Evolutionary conservation across 2,329 filamentous ascomycete genomes (phyloP).

Genomic region (Teratosphaeria destructans): DNA sequence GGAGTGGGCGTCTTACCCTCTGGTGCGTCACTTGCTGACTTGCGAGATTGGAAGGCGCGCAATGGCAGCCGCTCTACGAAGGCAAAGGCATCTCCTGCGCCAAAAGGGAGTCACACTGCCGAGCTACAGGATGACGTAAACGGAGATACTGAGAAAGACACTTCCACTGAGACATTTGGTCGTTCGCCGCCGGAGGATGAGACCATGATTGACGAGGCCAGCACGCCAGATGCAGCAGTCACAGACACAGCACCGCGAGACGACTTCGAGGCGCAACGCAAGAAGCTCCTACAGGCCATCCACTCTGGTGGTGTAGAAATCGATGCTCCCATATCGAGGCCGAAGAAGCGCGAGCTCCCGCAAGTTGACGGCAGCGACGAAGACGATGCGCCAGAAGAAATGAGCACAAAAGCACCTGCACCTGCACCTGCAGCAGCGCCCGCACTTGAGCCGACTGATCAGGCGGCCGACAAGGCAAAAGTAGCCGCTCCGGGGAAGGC

Average conservation of each 20-base stretch:
- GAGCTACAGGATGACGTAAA: neutral
- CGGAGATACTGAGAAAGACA: neutral
- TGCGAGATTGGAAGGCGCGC: conserved; percentile 22
- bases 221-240: neutral
- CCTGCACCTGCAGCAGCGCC: neutral
- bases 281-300: conserved; percentile 43
- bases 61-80: neutral
- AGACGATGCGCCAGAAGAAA: conserved; percentile 15
- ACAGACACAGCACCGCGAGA: neutral
- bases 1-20: conserved; percentile 41
- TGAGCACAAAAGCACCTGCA: conserved; percentile 4
- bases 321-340: neutral
- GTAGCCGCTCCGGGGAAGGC: neutral
- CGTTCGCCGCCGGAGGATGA: neutral
- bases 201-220: neutral
- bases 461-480: neutral
- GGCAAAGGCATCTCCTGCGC: neutral
- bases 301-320: conserved; percentile 44
- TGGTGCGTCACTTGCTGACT: conserved; percentile 41
- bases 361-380: conserved; percentile 4
- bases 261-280: conserved; percentile 37
- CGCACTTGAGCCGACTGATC: neutral
- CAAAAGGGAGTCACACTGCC: neutral
- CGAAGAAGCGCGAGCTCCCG: neutral
- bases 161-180: conserved; percentile 1